A percentile compares a stretch with the other conserved stretches of the same genome.
These are phyloP conservation scores for Aspergillus floridensis DNA, from an alignment of 2,329 filamentous ascomycete species.

Conservation along the genomic window DNA sequence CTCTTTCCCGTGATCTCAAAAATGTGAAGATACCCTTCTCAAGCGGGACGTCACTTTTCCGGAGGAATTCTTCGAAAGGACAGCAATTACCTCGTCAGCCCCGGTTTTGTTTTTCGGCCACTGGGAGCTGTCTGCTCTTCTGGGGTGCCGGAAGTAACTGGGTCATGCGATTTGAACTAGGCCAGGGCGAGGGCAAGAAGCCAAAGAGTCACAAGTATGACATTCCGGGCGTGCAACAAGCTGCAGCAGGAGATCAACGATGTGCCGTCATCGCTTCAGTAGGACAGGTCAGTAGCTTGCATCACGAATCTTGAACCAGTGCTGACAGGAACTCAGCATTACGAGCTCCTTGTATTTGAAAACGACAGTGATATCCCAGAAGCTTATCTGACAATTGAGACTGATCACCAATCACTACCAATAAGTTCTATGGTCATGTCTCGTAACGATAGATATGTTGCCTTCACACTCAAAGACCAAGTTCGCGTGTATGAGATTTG, in stretches of 20 bases:
- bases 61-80: constrained; percentile 20
- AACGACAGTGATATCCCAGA: constrained; percentile 23
- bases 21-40: constrained; percentile 19
- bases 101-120: constrained; percentile 30
- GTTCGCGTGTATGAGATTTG: constrained; percentile 21
- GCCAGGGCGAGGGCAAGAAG: constrained; percentile 23
- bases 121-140: constrained; percentile 20
- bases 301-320: not conserved
- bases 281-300: constrained; percentile 18
- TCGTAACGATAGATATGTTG: constrained; percentile 22
- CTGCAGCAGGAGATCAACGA: constrained; percentile 32
- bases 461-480: constrained; percentile 22
- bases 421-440: constrained; percentile 23
- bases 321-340: constrained; percentile 23
- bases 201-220: constrained; percentile 33
- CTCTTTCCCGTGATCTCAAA: constrained; percentile 21
- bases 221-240: constrained; percentile 30
- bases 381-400: constrained; percentile 28
- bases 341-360: constrained; percentile 28
- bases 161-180: constrained; percentile 31
- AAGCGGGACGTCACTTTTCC: constrained; percentile 18
- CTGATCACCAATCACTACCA: constrained; percentile 17
- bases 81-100: constrained; percentile 30
- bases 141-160: constrained; percentile 21
- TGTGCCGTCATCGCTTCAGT: constrained; percentile 31